Base-by-base conservation (phyloP, 2,329 filamentous ascomycete species). In the Triangularia setosa region DNA sequence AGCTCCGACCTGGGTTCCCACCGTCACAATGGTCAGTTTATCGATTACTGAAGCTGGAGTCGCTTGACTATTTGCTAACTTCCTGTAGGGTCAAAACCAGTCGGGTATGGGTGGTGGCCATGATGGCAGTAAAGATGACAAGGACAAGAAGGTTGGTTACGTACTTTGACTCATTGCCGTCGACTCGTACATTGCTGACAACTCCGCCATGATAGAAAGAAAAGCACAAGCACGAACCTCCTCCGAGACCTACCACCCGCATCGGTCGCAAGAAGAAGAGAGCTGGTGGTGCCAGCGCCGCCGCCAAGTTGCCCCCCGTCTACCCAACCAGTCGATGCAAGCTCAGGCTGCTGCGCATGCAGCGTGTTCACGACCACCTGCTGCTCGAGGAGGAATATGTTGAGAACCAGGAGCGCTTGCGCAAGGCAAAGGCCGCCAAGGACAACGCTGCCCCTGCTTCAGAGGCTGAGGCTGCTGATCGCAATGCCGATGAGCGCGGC, bases 191-290 rank as follows among this genome's bases (percentile, higher is more conserved):
- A 48, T 58, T 48, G 60, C 71, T 70, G 27, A 70, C 61, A 53
- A 28, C 16, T n/a, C 40, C 61, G 2, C 65, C 55, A 25, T 40
- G 66, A 72, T 74, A 97, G 94, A 98, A 99, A 86, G 94, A 99
- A 69, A 99, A 99, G 89, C 95, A 95, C 76, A 98, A 97, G 90
- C 99, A 99, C 84, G 95, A 99, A 80, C 95, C 95, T 69, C 95
- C 95, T 72, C 95, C 95, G 79, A 90, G 94, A 75, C 95, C 95
- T 68, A 99, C 95, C 68, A 98, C 95, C 70, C 92, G 95, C 77
- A 90, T 99, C 77, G 95, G 95, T 67, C 92, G 94, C 75, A 97
- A 96, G 90, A 99, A 99, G 91, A 94, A 93, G 86, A 97, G 92
- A 89, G 87, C 88, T 58, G 93, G 90, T 65, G 95, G 95, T 61